Evolutionary conservation across 108 stramenopile species (phyloP), one percentile per base, ranked within the genome.

Genomic region (Ochromonas danica): DNA sequence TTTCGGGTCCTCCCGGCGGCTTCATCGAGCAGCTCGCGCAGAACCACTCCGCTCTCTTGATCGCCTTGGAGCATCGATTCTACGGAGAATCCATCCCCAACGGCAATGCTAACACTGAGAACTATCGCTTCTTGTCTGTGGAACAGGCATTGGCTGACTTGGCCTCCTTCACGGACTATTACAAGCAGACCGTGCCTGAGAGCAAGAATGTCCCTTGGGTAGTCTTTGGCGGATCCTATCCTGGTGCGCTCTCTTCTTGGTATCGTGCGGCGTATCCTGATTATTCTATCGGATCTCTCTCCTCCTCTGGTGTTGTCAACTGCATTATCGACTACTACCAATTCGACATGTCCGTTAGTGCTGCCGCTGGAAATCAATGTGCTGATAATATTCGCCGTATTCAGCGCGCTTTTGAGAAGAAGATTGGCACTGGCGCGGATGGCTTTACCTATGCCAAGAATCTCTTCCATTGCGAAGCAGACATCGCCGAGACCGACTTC

Each of bases 41-140:
- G 78, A 27, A 79, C 27, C 35, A 79, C 78, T 27, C 61, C 35
- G 77, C 39, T 3, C 1, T 43, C n/a, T 1, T 2, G 25, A 39
- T 82, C 35, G 51, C 82, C 25, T 40, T 82, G 1, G 82, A 82
- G 42, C 82, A 82, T 65, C 78, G 82, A 2, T 82, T 79, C 82
- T 82, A 82, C 38, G 82, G 82, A 30, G 82, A 78, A 30, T 70
- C 63, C 79, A 25, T 82, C 63, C 82, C 82, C 6, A 63, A 38
- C 0, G 62, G 40, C 36, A 62, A 57, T 63, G 25, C 77, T 39
- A 40, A 62, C 30, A 67, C 42, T 27, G 62, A 38, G 62, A 70
- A 78, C 38, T 25, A 62, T 6, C 6, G 27, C 14, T 39, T 35
- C 82, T 63, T 82, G 39, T 71, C 77, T 33, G 78, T 82, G 0